These are phyloP conservation scores for Suzukiozyma palmioleophila DNA, from an alignment of 1,139 yeast genomes.

Conservation along the genomic window DNA sequence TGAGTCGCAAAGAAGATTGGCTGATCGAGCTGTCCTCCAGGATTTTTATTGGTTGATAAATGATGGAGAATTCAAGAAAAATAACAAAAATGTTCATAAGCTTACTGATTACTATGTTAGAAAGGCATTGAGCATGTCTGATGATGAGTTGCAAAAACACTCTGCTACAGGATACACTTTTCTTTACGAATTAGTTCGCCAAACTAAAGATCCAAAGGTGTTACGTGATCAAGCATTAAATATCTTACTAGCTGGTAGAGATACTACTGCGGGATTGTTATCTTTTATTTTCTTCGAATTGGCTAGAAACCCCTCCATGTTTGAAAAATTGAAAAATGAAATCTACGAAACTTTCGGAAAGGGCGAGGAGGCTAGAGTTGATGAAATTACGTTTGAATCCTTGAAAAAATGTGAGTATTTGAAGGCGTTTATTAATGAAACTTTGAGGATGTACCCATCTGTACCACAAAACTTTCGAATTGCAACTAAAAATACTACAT, in stretches of 20 bases:
- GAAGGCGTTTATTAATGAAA: conserved; percentile 45
- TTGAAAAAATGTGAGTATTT: conserved; percentile 47
- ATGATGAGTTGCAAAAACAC: conserved; percentile 18
- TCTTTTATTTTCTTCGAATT: conserved; percentile 28
- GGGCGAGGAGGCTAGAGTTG: conserved; percentile 21
- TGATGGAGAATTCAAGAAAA: conserved; percentile 26
- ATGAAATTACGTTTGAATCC: conserved; percentile 35
- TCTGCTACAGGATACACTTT: conserved; percentile 19
- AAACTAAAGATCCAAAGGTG: conserved; percentile 20
- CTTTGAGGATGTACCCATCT: conserved; percentile 48
- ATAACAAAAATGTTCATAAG: conserved; percentile 26
- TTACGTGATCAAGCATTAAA: conserved; percentile 25
- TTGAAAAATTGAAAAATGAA: conserved; percentile 33
- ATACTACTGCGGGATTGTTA: conserved; percentile 26
- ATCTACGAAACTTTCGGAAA: conserved; percentile 31
- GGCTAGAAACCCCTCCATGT: conserved; percentile 39
- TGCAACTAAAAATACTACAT: conserved; percentile 39
- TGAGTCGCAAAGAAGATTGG: conserved; percentile 31
- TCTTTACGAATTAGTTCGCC: conserved; percentile 23
- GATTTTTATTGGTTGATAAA: conserved; percentile 30
- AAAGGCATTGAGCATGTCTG: conserved; percentile 24
- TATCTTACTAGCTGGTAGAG: conserved; percentile 28
- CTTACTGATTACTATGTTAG: conserved; percentile 26
- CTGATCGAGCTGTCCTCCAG: conserved; percentile 34
- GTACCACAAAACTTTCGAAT: conserved; percentile 47